These are phyloP conservation scores for Ploettnerulaceae sp. DNA, from an alignment of 2,329 filamentous ascomycete species.

Conservation along the genomic window DNA sequence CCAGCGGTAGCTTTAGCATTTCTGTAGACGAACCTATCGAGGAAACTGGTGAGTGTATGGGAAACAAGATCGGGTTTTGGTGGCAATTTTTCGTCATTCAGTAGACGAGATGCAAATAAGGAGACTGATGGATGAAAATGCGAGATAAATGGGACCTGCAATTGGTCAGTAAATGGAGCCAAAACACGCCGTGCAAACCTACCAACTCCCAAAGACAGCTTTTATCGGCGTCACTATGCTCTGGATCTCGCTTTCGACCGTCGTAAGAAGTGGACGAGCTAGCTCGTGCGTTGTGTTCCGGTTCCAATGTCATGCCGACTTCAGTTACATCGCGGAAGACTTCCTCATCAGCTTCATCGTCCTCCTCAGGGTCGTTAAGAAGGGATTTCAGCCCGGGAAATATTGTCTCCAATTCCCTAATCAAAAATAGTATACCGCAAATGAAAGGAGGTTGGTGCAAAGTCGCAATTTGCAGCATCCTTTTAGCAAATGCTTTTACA, in stretches of 20 bases:
- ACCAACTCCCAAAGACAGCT: conserved; percentile 92
- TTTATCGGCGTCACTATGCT: conserved; percentile 86
- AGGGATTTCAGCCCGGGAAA: conserved; percentile 79
- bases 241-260: conserved; percentile 83
- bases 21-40: conserved; percentile 97
- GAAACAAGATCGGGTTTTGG: conserved; percentile 86
- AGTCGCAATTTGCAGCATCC: conserved; percentile 79
- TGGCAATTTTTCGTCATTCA: conserved; percentile 65
- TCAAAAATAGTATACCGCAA: conserved; percentile 85
- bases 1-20: conserved; percentile 70
- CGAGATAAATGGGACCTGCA: conserved; percentile 57
- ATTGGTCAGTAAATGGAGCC: conserved; percentile 14
- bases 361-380: conserved; percentile 73
- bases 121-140: conserved; percentile 94
- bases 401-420: conserved; percentile 71
- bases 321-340: conserved; percentile 59
- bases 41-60: conserved; percentile 89
- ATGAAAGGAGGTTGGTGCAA: conserved; percentile 90
- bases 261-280: conserved; percentile 55
- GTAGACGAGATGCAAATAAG: conserved; percentile 70
- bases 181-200: conserved; percentile 30
- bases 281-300: not conserved
- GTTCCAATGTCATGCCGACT: conserved; percentile 39
- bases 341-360: conserved; percentile 56
- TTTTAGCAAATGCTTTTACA: conserved; percentile 93